Evolutionary conservation across 1,284 basidiomycete genomes (phyloP), one percentile per base, ranked within the genome.

Genomic region (Ustilago sp.): DNA sequence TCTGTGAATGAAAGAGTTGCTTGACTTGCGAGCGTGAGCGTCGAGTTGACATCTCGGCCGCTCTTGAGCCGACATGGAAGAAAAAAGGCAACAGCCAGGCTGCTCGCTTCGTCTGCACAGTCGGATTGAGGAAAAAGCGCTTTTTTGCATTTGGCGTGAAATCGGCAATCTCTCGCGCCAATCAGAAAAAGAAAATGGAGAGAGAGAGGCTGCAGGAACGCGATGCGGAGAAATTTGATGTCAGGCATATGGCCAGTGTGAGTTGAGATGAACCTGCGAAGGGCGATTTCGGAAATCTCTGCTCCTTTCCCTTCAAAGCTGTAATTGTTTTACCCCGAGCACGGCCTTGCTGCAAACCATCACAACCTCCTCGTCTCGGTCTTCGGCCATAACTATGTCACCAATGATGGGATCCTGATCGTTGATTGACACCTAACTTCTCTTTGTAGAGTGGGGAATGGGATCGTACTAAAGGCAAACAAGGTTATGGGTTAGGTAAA

Each of bases 251-350:
- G 8, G 31, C 4, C n/a, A 32, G 23, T 35, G 51, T 4, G 35
- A 2, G 19, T 8, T n/a, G 6, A 11, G 19, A 11, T 19, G 13
- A 17, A 43, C 19, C 15, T 51, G 45, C 45, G 43, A 63, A 41
- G 54, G 38, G 28, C 54, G 54, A 39, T 56, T 51, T 56, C 62
- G 62, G 62, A 43, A 63, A 51, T 63, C 54, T 63, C 59, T 62
- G 32, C 34, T 53, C 15, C 32, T 52, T n/a, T 32, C 48, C 41
- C 36, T 47, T 38, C 3, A 4, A 2, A 35, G n/a, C 35, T 59
- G 35, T 51, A 7, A 4, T 17, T 13, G 41, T 48, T 50, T 36
- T n/a, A 28, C 6, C 51, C 32, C 32, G 15, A 13, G 11, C 6
- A 31, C 36, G 51, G 19, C 51, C 36, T 17, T 50, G 47, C 23